A percentile compares a stretch with the other conserved stretches of the same genome.
phyloP scores from a whole-genome alignment of 2,329 filamentous ascomycete genomes.

The Cytospora leucostoma region DNA sequence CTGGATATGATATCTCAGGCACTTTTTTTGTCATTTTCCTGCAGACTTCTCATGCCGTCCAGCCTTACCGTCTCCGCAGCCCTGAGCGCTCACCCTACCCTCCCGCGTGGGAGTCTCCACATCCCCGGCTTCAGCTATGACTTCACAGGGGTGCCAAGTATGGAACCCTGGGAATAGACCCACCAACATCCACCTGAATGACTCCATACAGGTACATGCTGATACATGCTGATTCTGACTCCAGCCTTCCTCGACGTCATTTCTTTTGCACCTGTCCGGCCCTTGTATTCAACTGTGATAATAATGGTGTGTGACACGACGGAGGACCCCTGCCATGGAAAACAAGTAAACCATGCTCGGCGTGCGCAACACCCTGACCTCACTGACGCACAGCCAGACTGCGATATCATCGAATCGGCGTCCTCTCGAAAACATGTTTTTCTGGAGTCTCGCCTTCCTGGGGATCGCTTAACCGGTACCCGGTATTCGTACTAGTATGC shows the following conservation, averaged over 20 bases:
- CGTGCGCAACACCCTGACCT: slow-evolving; percentile 1
- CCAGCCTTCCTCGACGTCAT: slow-evolving; percentile 27
- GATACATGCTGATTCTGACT: slow-evolving; percentile 16
- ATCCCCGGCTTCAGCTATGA: slow-evolving; percentile 16
- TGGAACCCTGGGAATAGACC: slow-evolving; percentile 9
- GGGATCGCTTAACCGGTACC: background rate
- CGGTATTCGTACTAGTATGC: background rate
- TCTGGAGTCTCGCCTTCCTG: background rate
- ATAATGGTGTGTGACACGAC: slow-evolving; percentile 1
- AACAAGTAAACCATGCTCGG: slow-evolving; percentile 24
- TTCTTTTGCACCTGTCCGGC: slow-evolving; percentile 11
- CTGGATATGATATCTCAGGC: slow-evolving; percentile 5
- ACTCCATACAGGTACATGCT: slow-evolving; percentile 21
- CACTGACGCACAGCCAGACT: slow-evolving; percentile 23
- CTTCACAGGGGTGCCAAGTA: slow-evolving; percentile 23
- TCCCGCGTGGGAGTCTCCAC: slow-evolving; percentile 18
- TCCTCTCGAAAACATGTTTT: slow-evolving; percentile 22
- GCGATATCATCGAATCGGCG: slow-evolving; percentile 8
- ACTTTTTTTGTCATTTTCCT: slow-evolving; percentile 21
- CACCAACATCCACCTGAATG: slow-evolving; percentile 12
- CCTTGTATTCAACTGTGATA: background rate
- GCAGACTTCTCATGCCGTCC: slow-evolving; percentile 1
- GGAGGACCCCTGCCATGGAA: slow-evolving; percentile 14
- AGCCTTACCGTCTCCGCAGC: slow-evolving; percentile 15
- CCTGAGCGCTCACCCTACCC: slow-evolving; percentile 17